Evolutionary conservation across 2,329 filamentous ascomycete genomes (phyloP).

Genomic region (Chlorencoelia australis): DNA sequence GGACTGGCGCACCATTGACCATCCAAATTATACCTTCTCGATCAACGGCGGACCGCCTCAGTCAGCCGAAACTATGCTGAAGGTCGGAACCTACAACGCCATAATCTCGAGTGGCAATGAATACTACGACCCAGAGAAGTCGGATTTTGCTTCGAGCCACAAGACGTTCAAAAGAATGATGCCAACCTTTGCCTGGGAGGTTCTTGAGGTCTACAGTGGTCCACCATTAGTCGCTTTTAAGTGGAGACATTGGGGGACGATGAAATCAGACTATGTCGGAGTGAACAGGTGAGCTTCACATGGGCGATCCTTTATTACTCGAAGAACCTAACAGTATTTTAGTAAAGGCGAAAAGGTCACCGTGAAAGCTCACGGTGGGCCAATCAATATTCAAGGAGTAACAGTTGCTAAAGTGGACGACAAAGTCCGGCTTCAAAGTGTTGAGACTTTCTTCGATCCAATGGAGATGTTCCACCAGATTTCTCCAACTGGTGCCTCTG

Average conservation of each 20-base stretch:
- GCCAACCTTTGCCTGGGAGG: conserved; percentile 63
- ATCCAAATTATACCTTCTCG: conserved; percentile 48
- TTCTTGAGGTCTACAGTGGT: conserved; percentile 56
- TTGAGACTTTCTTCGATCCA: conserved; percentile 58
- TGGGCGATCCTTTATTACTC: too few relatives aligned
- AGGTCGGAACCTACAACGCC: conserved; percentile 60
- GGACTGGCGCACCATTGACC: conserved; percentile 58
- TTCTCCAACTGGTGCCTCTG: conserved; percentile 32
- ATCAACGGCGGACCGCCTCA: conserved; percentile 51
- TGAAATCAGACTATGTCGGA: conserved; percentile 57
- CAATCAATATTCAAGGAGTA: conserved; percentile 54
- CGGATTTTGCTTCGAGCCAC: conserved; percentile 53
- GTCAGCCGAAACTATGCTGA: conserved; percentile 52
- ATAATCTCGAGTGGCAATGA: conserved; percentile 52
- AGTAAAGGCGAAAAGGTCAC: conserved; percentile 54
- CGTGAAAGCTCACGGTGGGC: conserved; percentile 48
- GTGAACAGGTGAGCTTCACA: conserved; percentile 31
- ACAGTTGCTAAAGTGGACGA: conserved; percentile 53
- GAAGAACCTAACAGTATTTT: conserved; percentile 10
- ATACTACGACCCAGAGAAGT: conserved; percentile 52
- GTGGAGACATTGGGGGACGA: conserved; percentile 59
- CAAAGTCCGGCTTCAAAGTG: conserved; percentile 43
- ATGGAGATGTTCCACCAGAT: conserved; percentile 60
- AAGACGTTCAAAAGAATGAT: conserved; percentile 67
- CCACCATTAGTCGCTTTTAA: conserved; percentile 52